phyloP scores from a whole-genome alignment of 2,329 filamentous ascomycete species.

The Arachnopeziza araneosa region DNA sequence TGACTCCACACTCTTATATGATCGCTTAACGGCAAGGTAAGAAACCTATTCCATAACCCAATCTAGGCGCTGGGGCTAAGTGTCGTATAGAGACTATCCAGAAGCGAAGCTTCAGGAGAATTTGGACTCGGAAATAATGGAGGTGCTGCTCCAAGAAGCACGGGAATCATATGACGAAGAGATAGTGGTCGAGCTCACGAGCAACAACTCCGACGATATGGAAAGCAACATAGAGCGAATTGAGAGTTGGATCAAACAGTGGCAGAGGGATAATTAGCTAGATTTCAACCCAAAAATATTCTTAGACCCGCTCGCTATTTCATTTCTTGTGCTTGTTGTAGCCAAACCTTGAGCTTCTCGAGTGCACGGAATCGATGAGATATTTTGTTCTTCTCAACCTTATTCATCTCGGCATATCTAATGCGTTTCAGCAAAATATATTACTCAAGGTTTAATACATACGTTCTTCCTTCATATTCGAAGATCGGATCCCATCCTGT shows the following conservation, averaged over 20 bases:
- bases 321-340: constrained; percentile 34
- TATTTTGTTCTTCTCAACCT: constrained; percentile 79
- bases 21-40: constrained; percentile 70
- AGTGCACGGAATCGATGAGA: constrained; percentile 89
- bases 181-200: constrained; percentile 83
- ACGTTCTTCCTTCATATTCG: constrained; percentile 83
- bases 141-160: constrained; percentile 86
- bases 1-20: constrained; percentile 75
- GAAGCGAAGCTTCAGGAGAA: constrained; percentile 93
- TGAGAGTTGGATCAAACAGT: constrained; percentile 73
- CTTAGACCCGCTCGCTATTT: neutral
- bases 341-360: constrained; percentile 78
- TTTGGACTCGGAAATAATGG: constrained; percentile 95
- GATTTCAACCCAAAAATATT: neutral
- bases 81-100: constrained; percentile 60
- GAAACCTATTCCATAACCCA: neutral
- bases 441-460: constrained; percentile 6
- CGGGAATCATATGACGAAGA: constrained; percentile 79
- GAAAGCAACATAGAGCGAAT: constrained; percentile 84
- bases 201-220: constrained; percentile 77
- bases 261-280: constrained; percentile 61
- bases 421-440: neutral
- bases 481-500: constrained; percentile 97
- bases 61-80: neutral
- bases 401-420: constrained; percentile 94